Conservation (phyloP, 1,284 basidiomycete species). For the Binderoboletus segoi region DNA sequence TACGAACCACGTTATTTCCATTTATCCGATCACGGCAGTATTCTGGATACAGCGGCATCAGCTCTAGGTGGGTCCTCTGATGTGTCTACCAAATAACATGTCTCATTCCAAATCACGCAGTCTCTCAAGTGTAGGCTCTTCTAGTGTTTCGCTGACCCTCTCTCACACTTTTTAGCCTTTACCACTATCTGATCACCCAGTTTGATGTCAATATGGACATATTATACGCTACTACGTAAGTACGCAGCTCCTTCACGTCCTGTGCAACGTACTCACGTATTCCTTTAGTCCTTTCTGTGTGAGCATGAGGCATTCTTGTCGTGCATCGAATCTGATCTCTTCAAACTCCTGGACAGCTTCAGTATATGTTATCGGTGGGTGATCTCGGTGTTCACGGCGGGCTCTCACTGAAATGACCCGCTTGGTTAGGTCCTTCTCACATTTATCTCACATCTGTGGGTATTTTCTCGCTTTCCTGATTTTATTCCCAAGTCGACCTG, state of each 20-base stretch:
- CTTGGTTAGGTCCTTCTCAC: conserved; percentile 32
- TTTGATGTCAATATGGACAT: conserved; percentile 36
- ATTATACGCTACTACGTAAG: conserved; percentile 41
- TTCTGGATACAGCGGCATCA: conserved; percentile 28
- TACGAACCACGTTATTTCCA: background rate
- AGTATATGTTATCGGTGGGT: conserved; percentile 39
- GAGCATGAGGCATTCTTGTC: conserved; percentile 16
- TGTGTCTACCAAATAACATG: background rate
- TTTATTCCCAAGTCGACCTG: background rate
- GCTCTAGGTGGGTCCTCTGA: conserved; percentile 19
- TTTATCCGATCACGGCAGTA: conserved; percentile 10
- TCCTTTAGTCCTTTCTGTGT: conserved; percentile 41
- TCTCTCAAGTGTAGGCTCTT: conserved; percentile 39
- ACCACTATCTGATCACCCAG: conserved; percentile 41
- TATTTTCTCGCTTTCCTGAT: background rate
- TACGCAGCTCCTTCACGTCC: background rate
- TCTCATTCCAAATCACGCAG: conserved; percentile 22
- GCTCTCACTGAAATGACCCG: background rate
- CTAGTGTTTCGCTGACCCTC: background rate
- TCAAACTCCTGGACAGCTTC: conserved; percentile 28
- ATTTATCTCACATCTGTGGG: conserved; percentile 40
- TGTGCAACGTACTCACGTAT: background rate
- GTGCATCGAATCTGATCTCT: background rate
- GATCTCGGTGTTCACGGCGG: background rate
- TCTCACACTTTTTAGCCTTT: conserved; percentile 30